A percentile compares a stretch with the other conserved stretches of the same genome.
Evolutionary conservation across 352 stramenopile species (phyloP).

Genomic region (Phytophthora ramorum): DNA sequence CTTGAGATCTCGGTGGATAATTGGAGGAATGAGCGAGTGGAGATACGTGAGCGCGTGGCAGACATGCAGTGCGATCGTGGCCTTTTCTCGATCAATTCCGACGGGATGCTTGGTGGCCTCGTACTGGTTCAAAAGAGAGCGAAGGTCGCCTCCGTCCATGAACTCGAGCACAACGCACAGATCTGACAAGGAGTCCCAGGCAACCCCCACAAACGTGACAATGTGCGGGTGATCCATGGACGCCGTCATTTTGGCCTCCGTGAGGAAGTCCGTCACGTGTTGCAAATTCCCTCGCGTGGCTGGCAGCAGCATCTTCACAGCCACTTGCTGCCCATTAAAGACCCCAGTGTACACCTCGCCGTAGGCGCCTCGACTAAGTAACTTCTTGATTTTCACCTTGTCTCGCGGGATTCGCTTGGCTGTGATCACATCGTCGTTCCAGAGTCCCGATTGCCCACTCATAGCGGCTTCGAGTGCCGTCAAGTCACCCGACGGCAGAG

Average conservation of each 20-base stretch:
- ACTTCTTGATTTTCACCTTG: slow-evolving; percentile 22
- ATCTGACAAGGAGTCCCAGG: slow-evolving; percentile 59
- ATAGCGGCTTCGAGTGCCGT: not conserved
- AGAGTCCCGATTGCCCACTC: slow-evolving; percentile 23
- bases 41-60: slow-evolving; percentile 39
- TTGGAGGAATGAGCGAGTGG: slow-evolving; percentile 14
- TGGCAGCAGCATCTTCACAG: slow-evolving; percentile 50
- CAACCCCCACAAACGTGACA: slow-evolving; percentile 54
- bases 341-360: slow-evolving; percentile 49
- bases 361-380: slow-evolving; percentile 46
- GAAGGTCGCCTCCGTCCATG: slow-evolving; percentile 53
- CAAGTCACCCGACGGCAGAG: slow-evolving; percentile 9
- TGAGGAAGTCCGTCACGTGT: slow-evolving; percentile 52
- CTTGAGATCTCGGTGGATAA: slow-evolving; percentile 57
- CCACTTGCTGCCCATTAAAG: slow-evolving; percentile 41
- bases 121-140: slow-evolving; percentile 33
- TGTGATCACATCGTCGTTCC: slow-evolving; percentile 42
- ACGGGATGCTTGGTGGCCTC: not conserved
- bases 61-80: slow-evolving; percentile 41
- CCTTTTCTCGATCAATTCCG: slow-evolving; percentile 38
- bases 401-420: slow-evolving; percentile 38
- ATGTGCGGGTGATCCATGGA: slow-evolving; percentile 60
- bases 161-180: slow-evolving; percentile 56
- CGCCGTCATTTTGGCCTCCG: slow-evolving; percentile 59
- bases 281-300: slow-evolving; percentile 31